These are phyloP conservation scores for Didymosphaeria variabile DNA, from an alignment of 2,329 filamentous ascomycete genomes.

Conservation along the genomic window DNA sequence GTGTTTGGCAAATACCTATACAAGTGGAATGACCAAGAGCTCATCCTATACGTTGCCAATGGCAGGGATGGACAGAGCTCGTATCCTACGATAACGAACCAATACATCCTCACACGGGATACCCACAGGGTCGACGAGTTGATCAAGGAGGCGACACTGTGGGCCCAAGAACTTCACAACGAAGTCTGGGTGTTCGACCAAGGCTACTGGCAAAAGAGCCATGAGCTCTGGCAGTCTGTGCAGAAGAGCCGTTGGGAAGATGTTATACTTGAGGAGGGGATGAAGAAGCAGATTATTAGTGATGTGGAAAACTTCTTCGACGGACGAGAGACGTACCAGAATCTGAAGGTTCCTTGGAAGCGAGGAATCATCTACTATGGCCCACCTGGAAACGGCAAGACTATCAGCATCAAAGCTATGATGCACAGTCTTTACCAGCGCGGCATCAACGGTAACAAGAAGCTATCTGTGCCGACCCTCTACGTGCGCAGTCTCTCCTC, in stretches of 20 bases:
- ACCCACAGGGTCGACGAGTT: constrained; percentile 58
- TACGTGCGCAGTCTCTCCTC: constrained; percentile 62
- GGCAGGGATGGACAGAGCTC: constrained; percentile 49
- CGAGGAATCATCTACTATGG: constrained; percentile 74
- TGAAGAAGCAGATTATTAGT: constrained; percentile 70
- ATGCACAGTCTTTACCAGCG: constrained; percentile 70
- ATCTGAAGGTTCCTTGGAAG: constrained; percentile 75
- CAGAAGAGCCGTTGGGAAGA: constrained; percentile 65
- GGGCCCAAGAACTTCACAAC: constrained; percentile 65
- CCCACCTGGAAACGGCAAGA: constrained; percentile 72
- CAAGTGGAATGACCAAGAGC: constrained; percentile 56
- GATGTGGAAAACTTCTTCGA: constrained; percentile 74
- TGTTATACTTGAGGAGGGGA: constrained; percentile 71
- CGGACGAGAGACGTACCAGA: constrained; percentile 64
- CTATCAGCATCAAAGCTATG: constrained; percentile 74
- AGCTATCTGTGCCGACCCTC: constrained; percentile 61
- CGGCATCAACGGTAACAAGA: constrained; percentile 45
- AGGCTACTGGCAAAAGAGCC: constrained; percentile 70
- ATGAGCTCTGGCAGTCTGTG: constrained; percentile 65
- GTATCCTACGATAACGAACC: constrained; percentile 48
- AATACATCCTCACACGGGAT: constrained; percentile 55
- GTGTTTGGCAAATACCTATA: constrained; percentile 58
- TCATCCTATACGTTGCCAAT: constrained; percentile 54
- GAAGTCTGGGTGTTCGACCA: constrained; percentile 74
- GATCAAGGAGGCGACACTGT: constrained; percentile 64